Evolutionary conservation across 768 basidiomycete species (phyloP), one percentile per base, ranked within the genome.

Genomic region (Boletus speciosus): DNA sequence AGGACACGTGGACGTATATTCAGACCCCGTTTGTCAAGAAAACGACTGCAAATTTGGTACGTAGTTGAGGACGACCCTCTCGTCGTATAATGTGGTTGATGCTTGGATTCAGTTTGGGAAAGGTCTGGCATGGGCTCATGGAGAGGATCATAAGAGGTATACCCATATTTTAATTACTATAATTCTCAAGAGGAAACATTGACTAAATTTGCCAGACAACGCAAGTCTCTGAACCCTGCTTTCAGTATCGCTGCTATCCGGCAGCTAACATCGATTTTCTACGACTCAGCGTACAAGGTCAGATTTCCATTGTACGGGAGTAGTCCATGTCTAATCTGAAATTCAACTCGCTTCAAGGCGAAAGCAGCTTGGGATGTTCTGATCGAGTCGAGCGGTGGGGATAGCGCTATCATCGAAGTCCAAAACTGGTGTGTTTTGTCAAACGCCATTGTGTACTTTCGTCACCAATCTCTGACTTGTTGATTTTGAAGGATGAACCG

Each of bases 171-270:
- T 6, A 2, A 4, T 4, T 76, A 77, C 1, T 11, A 4, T 25
- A 25, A 25, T 25, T 15, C 5, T 15, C 1, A n/a, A 12, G 12
- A 21, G 7, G 6, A 6, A 12, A 41, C 3, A 21, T 23, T 32
- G 15, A 32, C 29, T 10, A 58, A 10, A 11, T 49, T 19, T 0
- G 0, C 23, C 21, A 65, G 76, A 40, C 75, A 76, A 47, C 63
- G 75, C 50, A 74, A 66, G 55, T 68, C 70, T 6, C 55, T 78
- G 36, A 63, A 66, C 0, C 72, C 75, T 9, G 76, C 67, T 0
- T 76, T 78, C 60, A 74, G n/a, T 47, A 66, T 71, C 37, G 54
- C 71, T 16, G 74, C 76, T 0, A 68, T 76, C 46, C 70, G 74
- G 5, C 58, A 62, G 27, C 47, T 75, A 11, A 72, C 73, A 4